Percentiles rank a stretch among this genome's conserved stretches.
Evolutionary conservation across 2,329 filamentous ascomycete genomes (phyloP).

Genomic region (Arthrinium phaeospermum): DNA sequence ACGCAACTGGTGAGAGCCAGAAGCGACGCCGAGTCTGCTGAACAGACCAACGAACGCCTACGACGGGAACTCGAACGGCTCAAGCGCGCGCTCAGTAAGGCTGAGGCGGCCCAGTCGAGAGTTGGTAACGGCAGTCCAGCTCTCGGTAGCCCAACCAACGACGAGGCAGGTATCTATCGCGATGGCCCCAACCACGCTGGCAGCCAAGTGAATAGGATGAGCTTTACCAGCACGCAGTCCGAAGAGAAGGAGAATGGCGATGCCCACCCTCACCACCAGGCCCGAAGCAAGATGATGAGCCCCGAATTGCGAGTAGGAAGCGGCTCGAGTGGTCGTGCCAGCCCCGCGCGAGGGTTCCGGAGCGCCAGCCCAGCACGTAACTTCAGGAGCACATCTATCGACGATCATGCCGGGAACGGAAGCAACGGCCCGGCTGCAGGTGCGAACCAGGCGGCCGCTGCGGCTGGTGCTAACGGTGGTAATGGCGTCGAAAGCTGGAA

Average conservation of each 20-base stretch:
- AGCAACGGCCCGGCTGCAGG: slow-evolving; percentile 29
- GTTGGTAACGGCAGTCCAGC: slow-evolving; percentile 48
- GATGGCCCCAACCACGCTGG: slow-evolving; percentile 50
- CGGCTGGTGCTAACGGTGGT: slow-evolving; percentile 20
- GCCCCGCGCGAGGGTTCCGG: slow-evolving; percentile 62
- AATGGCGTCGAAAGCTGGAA: slow-evolving; percentile 92
- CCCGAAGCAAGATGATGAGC: slow-evolving; percentile 57
- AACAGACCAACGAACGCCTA: slow-evolving; percentile 83
- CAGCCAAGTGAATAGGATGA: slow-evolving; percentile 58
- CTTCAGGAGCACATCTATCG: slow-evolving; percentile 47
- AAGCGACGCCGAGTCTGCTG: slow-evolving; percentile 86
- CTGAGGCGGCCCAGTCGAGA: slow-evolving; percentile 49
- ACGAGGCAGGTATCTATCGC: slow-evolving; percentile 66
- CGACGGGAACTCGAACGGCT: slow-evolving; percentile 89
- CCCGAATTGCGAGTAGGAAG: slow-evolving; percentile 62
- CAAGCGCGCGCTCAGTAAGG: slow-evolving; percentile 79
- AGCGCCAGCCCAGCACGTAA: slow-evolving; percentile 64
- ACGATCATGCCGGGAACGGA: slow-evolving; percentile 31
- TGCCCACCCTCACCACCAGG: slow-evolving; percentile 42
- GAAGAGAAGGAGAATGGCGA: slow-evolving; percentile 81
- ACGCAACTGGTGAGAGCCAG: slow-evolving; percentile 92
- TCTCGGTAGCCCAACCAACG: slow-evolving; percentile 58
- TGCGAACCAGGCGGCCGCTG: slow-evolving; percentile 21
- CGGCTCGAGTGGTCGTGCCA: slow-evolving; percentile 62
- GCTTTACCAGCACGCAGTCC: slow-evolving; percentile 69